phyloP scores from a whole-genome alignment of 495 filamentous ascomycete species.

The Aspergillus campestris region DNA sequence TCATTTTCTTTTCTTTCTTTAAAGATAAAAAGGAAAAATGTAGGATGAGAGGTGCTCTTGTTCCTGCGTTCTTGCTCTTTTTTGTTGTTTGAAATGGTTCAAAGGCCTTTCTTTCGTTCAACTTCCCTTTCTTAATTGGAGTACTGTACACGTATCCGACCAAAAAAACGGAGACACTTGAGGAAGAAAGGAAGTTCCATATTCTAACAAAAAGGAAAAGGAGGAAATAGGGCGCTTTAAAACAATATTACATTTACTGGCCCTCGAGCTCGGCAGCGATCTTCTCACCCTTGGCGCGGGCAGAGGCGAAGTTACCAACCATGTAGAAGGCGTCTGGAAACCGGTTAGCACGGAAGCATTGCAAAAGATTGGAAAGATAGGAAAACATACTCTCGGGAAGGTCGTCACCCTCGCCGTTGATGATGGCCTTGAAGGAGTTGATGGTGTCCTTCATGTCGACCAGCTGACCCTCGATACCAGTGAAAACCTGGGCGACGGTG shows the following conservation, averaged over 20 bases:
- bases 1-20: slow-evolving; percentile 15
- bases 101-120: slow-evolving; percentile 13
- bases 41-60: background rate
- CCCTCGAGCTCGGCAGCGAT: slow-evolving; percentile 91
- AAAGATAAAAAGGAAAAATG: background rate
- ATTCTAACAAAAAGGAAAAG: slow-evolving; percentile 25
- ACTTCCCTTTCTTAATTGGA: slow-evolving; percentile 37
- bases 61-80: no score
- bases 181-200: slow-evolving; percentile 21
- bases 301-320: slow-evolving; percentile 93
- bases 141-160: slow-evolving; percentile 40
- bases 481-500: slow-evolving; percentile 98
- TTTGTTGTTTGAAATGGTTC: no score
- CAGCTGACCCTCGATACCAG: slow-evolving; percentile 94
- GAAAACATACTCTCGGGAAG: slow-evolving; percentile 79
- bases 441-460: slow-evolving; percentile 99
- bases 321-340: slow-evolving; percentile 79
- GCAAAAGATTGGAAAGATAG: no score
- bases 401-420: slow-evolving; percentile 90
- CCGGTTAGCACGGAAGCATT: no score
- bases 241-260: slow-evolving; percentile 50
- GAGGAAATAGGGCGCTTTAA: slow-evolving; percentile 27
- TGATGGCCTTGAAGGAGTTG: slow-evolving; percentile 91
- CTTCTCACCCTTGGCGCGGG: slow-evolving; percentile 97
- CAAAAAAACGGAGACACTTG: slow-evolving; percentile 27